Conservation (phyloP, 78 protist species). For the slime mould (Dictyostelium discoideum) region dicty_2.7 NC_007088.5:1994001-1994500, state of each 20-base stretch:
- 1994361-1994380: no score
- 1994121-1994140: not conserved
- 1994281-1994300: not conserved
- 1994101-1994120: not conserved
- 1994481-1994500: slow-evolving; percentile 21
- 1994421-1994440: not conserved
- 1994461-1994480: slow-evolving; percentile 61
- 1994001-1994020: no score
- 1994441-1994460: slow-evolving; percentile 30
- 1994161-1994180: not conserved
- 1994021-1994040: no score
- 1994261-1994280: no score
- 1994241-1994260: not conserved
- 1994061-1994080: not conserved
- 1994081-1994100: no score
- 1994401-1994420: not conserved
- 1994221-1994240: not conserved
- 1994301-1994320: not conserved
- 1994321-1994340: not conserved
- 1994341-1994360: no score
- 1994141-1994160: not conserved
- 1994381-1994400: not conserved
- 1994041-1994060: no score
- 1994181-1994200: not conserved
- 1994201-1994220: not conserved